Conservation (phyloP, 2,329 filamentous ascomycete species). For the Aspergillus ruber region DNA sequence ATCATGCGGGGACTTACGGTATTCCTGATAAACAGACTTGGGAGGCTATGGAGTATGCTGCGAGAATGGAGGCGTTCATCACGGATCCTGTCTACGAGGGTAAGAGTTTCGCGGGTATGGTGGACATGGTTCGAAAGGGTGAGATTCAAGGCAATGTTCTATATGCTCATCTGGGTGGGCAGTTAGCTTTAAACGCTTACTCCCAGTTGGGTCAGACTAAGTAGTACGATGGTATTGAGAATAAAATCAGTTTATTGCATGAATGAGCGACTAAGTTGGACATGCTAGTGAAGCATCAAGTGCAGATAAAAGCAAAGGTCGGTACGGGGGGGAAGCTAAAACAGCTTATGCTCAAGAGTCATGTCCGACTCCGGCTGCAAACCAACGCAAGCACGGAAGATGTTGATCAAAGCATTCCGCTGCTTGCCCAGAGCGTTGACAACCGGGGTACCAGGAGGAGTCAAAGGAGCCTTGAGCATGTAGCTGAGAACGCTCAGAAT, state of each 20-base stretch:
- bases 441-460: conserved; percentile 88
- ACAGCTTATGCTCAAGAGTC: conserved; percentile 98
- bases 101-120: conserved; percentile 66
- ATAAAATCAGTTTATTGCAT: not conserved
- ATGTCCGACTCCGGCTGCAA: conserved; percentile 97
- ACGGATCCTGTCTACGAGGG: conserved; percentile 73
- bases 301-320: not conserved
- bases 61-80: conserved; percentile 63
- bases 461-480: conserved; percentile 94
- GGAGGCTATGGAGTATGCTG: conserved; percentile 63
- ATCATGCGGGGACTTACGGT: conserved; percentile 63
- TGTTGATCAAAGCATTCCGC: conserved; percentile 88
- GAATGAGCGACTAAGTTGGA: not conserved
- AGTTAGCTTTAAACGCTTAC: conserved; percentile 65
- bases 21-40: conserved; percentile 60
- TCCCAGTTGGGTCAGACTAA: conserved; percentile 33
- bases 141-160: conserved; percentile 61
- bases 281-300: not conserved
- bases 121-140: conserved; percentile 58
- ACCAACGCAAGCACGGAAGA: conserved; percentile 95
- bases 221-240: not conserved
- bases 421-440: conserved; percentile 96
- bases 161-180: conserved; percentile 66
- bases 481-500: conserved; percentile 96
- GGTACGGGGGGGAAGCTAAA: conserved; percentile 47